Conservation (phyloP, 805 yeast species). For the Yueomyces sinensis region DNA sequence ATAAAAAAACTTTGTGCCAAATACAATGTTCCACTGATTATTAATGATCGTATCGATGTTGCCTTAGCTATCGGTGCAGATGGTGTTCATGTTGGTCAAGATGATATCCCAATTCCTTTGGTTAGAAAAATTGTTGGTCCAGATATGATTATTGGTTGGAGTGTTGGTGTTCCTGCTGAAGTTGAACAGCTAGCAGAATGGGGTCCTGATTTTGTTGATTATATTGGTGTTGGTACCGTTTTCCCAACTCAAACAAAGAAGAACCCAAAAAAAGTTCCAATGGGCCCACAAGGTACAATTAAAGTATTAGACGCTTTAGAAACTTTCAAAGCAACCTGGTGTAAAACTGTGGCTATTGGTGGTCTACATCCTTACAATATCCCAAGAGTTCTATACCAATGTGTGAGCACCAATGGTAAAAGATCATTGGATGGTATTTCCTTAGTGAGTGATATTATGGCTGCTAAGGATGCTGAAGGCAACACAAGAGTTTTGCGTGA, state of each 20-base stretch:
- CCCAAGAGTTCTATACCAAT: constrained; percentile 39
- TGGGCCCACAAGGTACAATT: constrained; percentile 61
- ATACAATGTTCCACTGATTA: constrained; percentile 59
- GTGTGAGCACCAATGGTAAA: constrained; percentile 30
- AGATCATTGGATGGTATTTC: constrained; percentile 66
- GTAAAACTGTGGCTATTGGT: constrained; percentile 68
- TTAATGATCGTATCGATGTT: constrained; percentile 79
- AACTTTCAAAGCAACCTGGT: constrained; percentile 20
- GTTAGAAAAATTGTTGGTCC: constrained; percentile 60
- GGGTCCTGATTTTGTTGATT: constrained; percentile 40
- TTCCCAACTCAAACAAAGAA: constrained; percentile 65
- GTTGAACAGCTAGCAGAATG: constrained; percentile 18
- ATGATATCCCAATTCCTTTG: constrained; percentile 48
- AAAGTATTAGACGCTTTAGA: constrained; percentile 36
- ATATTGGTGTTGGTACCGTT: constrained; percentile 75
- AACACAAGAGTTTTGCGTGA: constrained; percentile 32
- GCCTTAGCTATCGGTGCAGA: constrained; percentile 85
- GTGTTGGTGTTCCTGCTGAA: constrained; percentile 51
- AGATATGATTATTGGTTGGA: constrained; percentile 66
- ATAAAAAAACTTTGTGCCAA: constrained; percentile 50
- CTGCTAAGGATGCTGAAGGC: constrained; percentile 35
- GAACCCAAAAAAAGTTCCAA: constrained; percentile 36
- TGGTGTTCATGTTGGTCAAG: constrained; percentile 89
- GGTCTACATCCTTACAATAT: constrained; percentile 59
- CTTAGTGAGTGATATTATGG: constrained; percentile 78